Evolutionary conservation across 2,329 filamentous ascomycete species (phyloP), one percentile per base, ranked within the genome.

Genomic region (Fusarium albosuccineum): DNA sequence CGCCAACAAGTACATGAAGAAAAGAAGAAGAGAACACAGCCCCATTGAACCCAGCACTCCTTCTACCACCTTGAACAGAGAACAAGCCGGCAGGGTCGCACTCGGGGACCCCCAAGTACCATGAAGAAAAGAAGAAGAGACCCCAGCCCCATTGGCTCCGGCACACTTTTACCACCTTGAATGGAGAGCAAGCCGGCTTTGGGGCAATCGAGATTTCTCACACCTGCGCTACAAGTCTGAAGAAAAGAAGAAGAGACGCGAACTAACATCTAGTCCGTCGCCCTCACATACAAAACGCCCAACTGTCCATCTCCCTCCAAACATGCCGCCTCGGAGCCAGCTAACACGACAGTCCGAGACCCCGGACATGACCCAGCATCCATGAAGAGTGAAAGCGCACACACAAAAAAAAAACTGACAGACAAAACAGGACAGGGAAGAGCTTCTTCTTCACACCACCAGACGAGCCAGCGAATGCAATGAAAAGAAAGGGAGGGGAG

Each of bases 391-490:
- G 36, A n/a, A 37, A 37, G 36, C 11, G 36, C 11, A n/a, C 4
- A n/a, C 7, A n/a, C 13, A 13, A n/a, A 13, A 13, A 36, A 10
- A 36, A 13, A 10, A n/a, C n/a, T n/a, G 36, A 37, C 36, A 37
- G 13, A 14, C 16, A 37, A 7, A n/a, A 4, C 27, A 45, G n/a
- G 10, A 14, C 45, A 36, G 4, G 14, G 36, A 14, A 33, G 34
- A 26, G 22, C 14, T 45, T 44, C 55, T 55, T 59, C 56, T 59
- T 59, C 40, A 29, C 33, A 46, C 16, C 26, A 58, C 36, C 56
- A 8, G 56, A 9, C 49, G 7, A 55, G 49, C 26, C 49, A 49
- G 45, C 54, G 33, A 44, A 55, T 54, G 40, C 17, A 55, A 59
- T 46, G 49, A 55, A 55, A 59, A 58, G 30, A 33, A 33, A 33